These are phyloP conservation scores for Lachnellula cervina DNA, from an alignment of 2,329 filamentous ascomycete species.

Conservation along the genomic window DNA sequence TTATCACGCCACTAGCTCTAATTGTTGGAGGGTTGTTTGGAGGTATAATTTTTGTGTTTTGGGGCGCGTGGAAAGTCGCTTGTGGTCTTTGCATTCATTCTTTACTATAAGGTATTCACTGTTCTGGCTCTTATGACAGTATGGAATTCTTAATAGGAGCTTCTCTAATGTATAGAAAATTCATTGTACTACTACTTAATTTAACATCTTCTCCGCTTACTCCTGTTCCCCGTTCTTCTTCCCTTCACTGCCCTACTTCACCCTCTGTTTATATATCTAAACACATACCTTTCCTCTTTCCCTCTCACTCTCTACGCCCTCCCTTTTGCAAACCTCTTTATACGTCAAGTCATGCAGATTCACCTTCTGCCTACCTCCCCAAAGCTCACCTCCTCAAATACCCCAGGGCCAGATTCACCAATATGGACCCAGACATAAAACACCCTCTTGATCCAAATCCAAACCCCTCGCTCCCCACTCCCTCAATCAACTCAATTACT, in stretches of 20 bases:
- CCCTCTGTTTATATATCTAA: slow-evolving; percentile 29
- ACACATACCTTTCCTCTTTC: slow-evolving; percentile 27
- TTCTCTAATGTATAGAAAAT: no score
- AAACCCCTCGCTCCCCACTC: slow-evolving; percentile 1
- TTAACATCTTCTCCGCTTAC: no score
- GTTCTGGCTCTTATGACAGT: no score
- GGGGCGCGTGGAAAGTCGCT: no score
- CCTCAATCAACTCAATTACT: not conserved
- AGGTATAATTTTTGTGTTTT: no score
- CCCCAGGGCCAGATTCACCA: slow-evolving; percentile 4
- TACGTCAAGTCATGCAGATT: slow-evolving; percentile 32
- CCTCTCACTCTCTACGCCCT: slow-evolving; percentile 5
- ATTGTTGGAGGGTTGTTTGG: no score
- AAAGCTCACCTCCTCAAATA: slow-evolving; percentile 12
- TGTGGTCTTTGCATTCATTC: no score
- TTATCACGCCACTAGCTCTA: no score
- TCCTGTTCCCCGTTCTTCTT: no score
- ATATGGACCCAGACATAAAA: slow-evolving; percentile 5
- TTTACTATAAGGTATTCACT: no score
- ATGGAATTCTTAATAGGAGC: no score
- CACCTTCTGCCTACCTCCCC: slow-evolving; percentile 29
- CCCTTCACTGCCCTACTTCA: not conserved
- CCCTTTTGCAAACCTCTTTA: not conserved
- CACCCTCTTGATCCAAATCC: slow-evolving; percentile 6
- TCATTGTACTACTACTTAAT: no score